Evolutionary conservation across 257 asterid species (phyloP).

Genomic region (Przewalskia tangutica): DNA sequence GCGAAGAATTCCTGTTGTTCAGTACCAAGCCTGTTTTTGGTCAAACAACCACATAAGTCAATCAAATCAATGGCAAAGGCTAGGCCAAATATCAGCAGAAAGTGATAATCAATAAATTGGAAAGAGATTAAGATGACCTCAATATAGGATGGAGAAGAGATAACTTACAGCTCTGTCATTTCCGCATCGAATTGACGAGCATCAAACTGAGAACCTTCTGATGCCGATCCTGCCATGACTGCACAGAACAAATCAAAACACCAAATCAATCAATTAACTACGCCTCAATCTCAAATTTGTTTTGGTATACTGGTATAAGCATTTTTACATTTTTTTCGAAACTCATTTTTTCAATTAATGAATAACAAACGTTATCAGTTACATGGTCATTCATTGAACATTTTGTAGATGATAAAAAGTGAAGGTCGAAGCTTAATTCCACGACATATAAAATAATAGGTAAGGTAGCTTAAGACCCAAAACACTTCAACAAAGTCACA

Average conservation of each 20-base stretch:
- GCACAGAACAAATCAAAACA: slow-evolving; percentile 5
- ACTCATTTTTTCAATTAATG: background rate
- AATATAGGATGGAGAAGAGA: background rate
- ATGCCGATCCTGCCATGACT: slow-evolving; percentile 48
- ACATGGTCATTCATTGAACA: background rate
- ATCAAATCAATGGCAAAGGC: background rate
- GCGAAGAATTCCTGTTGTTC: slow-evolving; percentile 26
- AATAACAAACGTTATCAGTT: background rate
- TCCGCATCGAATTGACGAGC: slow-evolving; percentile 40
- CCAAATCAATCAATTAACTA: background rate
- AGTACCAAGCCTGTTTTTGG: slow-evolving; percentile 30
- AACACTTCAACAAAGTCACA: background rate
- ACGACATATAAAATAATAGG: background rate
- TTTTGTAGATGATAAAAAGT: background rate
- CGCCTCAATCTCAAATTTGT: background rate
- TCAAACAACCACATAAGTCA: background rate
- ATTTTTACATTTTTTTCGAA: background rate
- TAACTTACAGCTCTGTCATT: slow-evolving; percentile 46
- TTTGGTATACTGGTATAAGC: background rate
- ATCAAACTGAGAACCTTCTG: slow-evolving; percentile 60
- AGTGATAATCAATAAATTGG: background rate
- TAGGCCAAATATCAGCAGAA: background rate
- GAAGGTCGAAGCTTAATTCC: background rate
- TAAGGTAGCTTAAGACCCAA: background rate
- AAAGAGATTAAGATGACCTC: background rate